Conservation (phyloP, 257 asterid species). For the Jacaranda mimosifolia region DNA sequence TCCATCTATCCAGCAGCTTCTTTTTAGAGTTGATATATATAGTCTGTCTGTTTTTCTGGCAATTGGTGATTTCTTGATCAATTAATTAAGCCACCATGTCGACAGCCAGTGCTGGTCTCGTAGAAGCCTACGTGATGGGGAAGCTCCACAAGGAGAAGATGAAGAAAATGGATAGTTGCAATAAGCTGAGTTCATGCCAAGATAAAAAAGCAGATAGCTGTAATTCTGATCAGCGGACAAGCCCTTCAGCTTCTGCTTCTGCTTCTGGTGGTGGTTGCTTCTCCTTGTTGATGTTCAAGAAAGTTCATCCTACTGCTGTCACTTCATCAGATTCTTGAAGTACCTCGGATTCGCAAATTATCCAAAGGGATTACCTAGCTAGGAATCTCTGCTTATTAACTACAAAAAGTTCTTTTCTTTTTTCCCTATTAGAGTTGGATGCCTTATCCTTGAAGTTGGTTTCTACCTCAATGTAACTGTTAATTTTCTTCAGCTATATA, state of each 20-base stretch:
- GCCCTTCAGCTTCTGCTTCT: background rate
- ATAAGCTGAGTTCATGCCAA: background rate
- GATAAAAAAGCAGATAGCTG: background rate
- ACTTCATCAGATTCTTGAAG: background rate
- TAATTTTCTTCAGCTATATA: too few relatives aligned
- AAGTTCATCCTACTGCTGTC: constrained; percentile 49
- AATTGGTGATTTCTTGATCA: background rate
- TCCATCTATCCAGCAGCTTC: background rate
- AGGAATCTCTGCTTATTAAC: too few relatives aligned
- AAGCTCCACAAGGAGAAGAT: constrained; percentile 56
- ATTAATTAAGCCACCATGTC: constrained; percentile 40
- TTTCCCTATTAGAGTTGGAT: too few relatives aligned
- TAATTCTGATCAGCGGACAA: background rate
- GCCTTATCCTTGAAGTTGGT: too few relatives aligned
- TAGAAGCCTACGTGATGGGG: constrained; percentile 53
- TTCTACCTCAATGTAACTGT: too few relatives aligned
- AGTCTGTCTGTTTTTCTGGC: background rate
- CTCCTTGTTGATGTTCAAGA: constrained; percentile 53
- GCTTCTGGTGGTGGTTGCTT: constrained; percentile 39
- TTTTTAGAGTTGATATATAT: background rate
- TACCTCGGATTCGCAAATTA: too few relatives aligned
- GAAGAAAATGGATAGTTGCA: constrained; percentile 42
- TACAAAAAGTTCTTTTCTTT: too few relatives aligned
- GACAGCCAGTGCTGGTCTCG: constrained; percentile 47
- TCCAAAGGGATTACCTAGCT: too few relatives aligned